A percentile compares a stretch with the other conserved stretches of the same genome.
Conservation (phyloP, 1,139 yeast species). For the Kurtzmaniella quercitrusa region DNA sequence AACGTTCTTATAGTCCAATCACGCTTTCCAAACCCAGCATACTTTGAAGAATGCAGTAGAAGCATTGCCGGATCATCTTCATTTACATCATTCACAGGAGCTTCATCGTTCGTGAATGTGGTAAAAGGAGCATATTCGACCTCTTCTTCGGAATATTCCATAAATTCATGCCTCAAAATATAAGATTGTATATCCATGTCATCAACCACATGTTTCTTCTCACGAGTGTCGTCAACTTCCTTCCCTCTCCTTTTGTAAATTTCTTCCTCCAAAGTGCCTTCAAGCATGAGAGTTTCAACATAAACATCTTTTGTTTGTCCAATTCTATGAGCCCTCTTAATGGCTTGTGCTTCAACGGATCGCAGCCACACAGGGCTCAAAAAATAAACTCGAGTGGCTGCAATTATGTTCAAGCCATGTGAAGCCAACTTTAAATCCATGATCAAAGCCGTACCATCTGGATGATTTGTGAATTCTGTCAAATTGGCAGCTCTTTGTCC, state of each 20-base stretch:
- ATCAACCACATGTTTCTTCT: slow-evolving; percentile 41
- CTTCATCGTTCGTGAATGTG: slow-evolving; percentile 14
- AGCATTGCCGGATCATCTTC: slow-evolving; percentile 15
- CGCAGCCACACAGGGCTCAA: slow-evolving; percentile 69
- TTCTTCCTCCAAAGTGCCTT: slow-evolving; percentile 64
- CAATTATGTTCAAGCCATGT: slow-evolving; percentile 64
- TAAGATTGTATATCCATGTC: slow-evolving; percentile 57
- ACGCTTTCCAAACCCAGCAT: slow-evolving; percentile 11
- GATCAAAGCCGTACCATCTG: slow-evolving; percentile 46
- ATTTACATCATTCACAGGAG: background rate
- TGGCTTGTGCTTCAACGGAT: slow-evolving; percentile 68
- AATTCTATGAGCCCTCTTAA: slow-evolving; percentile 69
- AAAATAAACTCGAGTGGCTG: slow-evolving; percentile 67
- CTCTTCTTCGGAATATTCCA: slow-evolving; percentile 21
- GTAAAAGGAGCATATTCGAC: slow-evolving; percentile 29
- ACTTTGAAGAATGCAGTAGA: slow-evolving; percentile 17
- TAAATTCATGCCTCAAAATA: slow-evolving; percentile 46
- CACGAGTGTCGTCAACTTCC: slow-evolving; percentile 12
- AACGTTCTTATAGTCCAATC: slow-evolving; percentile 46
- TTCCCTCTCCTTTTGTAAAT: slow-evolving; percentile 43
- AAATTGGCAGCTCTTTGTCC: slow-evolving; percentile 51
- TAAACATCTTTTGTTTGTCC: slow-evolving; percentile 51
- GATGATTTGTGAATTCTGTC: slow-evolving; percentile 43
- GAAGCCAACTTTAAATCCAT: slow-evolving; percentile 70
- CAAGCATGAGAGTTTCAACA: slow-evolving; percentile 64